Percentiles rank a stretch among this genome's conserved stretches.
Evolutionary conservation across 495 filamentous ascomycete species (phyloP).

Genomic region (Sordaria brevicollis): DNA sequence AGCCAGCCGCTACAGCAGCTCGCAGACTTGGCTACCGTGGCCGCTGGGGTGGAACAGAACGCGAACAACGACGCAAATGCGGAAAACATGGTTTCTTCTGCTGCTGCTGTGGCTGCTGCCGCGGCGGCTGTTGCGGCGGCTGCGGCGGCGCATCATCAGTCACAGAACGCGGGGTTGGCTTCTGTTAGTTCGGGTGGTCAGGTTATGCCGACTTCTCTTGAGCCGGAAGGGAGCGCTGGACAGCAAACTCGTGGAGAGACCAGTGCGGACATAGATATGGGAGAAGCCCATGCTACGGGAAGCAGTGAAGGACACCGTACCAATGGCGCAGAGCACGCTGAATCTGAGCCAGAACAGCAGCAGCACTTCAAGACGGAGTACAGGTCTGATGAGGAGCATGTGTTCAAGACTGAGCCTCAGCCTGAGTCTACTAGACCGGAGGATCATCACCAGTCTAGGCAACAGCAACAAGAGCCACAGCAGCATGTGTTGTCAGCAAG

Average conservation of each 20-base stretch:
- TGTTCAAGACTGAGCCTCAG: neutral
- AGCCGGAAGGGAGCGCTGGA: neutral
- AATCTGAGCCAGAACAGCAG: neutral
- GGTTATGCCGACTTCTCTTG: neutral
- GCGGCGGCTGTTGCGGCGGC: neutral
- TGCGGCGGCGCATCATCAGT: neutral
- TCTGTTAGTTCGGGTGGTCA: neutral
- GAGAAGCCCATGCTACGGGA: neutral
- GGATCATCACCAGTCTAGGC: neutral
- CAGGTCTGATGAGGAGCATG: neutral
- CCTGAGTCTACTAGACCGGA: neutral
- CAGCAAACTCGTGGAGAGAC: neutral
- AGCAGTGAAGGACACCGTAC: neutral
- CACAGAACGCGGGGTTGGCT: neutral
- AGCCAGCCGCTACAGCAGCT: conserved; percentile 42
- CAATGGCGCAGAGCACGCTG: neutral
- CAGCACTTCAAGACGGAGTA: neutral
- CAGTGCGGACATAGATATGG: neutral
- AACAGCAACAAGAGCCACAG: neutral
- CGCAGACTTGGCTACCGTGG: conserved; percentile 49
- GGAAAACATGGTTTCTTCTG: conserved; percentile 3
- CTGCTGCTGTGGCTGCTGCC: neutral
- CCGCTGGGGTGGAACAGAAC: conserved; percentile 12
- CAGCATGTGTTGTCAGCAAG: neutral
- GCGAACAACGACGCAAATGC: conserved; percentile 8